phyloP scores from a whole-genome alignment of 2,329 filamentous ascomycete species.

The Hymenoscyphus fructigenus region DNA sequence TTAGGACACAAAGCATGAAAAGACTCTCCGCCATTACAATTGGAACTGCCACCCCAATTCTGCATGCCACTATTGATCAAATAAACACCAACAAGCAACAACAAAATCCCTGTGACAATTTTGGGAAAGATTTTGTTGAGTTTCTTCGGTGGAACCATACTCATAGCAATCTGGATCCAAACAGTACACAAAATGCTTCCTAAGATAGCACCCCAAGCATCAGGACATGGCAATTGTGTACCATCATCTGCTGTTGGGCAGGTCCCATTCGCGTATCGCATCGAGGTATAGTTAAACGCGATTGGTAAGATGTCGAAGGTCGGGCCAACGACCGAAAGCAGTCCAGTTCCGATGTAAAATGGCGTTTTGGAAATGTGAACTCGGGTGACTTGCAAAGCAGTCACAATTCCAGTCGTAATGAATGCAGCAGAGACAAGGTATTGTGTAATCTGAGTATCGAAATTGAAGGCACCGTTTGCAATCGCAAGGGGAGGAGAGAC shows the following conservation, averaged over 20 bases:
- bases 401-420: conserved; percentile 66
- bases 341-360: conserved; percentile 63
- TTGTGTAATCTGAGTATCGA: conserved; percentile 52
- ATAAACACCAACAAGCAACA: conserved; percentile 65
- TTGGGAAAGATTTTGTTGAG: conserved; percentile 66
- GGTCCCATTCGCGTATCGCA: conserved; percentile 65
- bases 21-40: conserved; percentile 48
- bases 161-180: conserved; percentile 61
- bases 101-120: conserved; percentile 65
- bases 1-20: conserved; percentile 56
- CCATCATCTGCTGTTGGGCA: conserved; percentile 58
- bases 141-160: conserved; percentile 59
- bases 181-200: conserved; percentile 51
- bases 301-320: conserved; percentile 68
- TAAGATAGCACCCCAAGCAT: conserved; percentile 65
- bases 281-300: conserved; percentile 57
- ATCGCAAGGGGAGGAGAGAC: conserved; percentile 63
- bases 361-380: conserved; percentile 63
- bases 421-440: conserved; percentile 70
- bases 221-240: conserved; percentile 59
- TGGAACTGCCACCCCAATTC: conserved; percentile 67
- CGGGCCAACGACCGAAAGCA: conserved; percentile 67
- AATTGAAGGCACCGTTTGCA: conserved; percentile 55
- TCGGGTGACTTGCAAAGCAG: conserved; percentile 64
- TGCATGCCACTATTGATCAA: conserved; percentile 62